A percentile compares a stretch with the other conserved stretches of the same genome.
These are phyloP conservation scores for Phanerochaete sordida DNA, from an alignment of 768 basidiomycete species.

Conservation along the genomic window DNA sequence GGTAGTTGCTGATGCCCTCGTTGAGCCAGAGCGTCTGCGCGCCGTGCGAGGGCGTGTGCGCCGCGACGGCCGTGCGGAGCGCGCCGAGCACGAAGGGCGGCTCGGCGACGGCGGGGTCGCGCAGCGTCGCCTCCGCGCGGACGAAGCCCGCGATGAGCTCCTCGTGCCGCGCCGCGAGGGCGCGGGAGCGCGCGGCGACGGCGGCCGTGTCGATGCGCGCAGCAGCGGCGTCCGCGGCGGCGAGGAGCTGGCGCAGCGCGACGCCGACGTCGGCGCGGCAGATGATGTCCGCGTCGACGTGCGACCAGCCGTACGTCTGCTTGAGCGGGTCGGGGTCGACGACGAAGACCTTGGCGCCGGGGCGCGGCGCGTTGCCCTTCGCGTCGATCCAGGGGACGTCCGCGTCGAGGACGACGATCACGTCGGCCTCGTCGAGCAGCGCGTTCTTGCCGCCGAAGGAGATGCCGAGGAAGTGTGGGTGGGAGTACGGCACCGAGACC, in stretches of 20 bases:
- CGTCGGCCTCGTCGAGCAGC: slow-evolving; percentile 52
- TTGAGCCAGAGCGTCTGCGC: slow-evolving; percentile 48
- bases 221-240: slow-evolving; percentile 7
- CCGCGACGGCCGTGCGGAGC: slow-evolving; percentile 40
- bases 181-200: neutral
- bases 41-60: slow-evolving; percentile 36
- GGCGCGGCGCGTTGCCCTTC: slow-evolving; percentile 38
- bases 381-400: slow-evolving; percentile 65
- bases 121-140: neutral
- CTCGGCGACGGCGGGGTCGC: slow-evolving; percentile 35
- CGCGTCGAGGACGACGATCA: slow-evolving; percentile 60
- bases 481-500: slow-evolving; percentile 53
- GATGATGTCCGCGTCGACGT: slow-evolving; percentile 53
- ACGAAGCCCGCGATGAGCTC: slow-evolving; percentile 1
- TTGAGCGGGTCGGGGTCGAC: slow-evolving; percentile 64
- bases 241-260: slow-evolving; percentile 48
- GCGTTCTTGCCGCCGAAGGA: slow-evolving; percentile 46
- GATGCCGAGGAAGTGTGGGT: slow-evolving; percentile 50
- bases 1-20: slow-evolving; percentile 59
- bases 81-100: slow-evolving; percentile 35
- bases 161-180: slow-evolving; percentile 11
- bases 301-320: slow-evolving; percentile 43
- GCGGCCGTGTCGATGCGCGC: neutral
- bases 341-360: slow-evolving; percentile 50
- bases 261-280: slow-evolving; percentile 53